Evolutionary conservation across 2,329 filamentous ascomycete genomes (phyloP).

Genomic region (Helotiales sp.): DNA sequence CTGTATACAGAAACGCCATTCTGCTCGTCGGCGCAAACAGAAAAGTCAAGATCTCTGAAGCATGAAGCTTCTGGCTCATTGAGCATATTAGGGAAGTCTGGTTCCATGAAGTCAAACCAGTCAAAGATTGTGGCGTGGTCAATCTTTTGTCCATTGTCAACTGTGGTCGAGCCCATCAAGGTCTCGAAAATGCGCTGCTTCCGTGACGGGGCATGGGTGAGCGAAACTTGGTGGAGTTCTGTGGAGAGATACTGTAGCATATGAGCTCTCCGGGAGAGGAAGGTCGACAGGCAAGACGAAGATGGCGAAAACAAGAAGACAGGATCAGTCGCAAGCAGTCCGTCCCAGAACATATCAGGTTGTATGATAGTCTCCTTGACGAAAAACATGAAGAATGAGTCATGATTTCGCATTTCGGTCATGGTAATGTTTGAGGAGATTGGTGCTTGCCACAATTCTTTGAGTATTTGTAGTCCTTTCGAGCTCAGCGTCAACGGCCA

Average conservation of each 20-base stretch:
- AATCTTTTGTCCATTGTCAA: slow-evolving; percentile 65
- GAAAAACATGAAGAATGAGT: slow-evolving; percentile 78
- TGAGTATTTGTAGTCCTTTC: slow-evolving; percentile 70
- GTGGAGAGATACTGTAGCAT: slow-evolving; percentile 82
- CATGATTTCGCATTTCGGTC: slow-evolving; percentile 75
- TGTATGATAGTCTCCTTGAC: slow-evolving; percentile 70
- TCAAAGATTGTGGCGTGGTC: slow-evolving; percentile 80
- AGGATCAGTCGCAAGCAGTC: slow-evolving; percentile 55
- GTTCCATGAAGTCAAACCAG: slow-evolving; percentile 85
- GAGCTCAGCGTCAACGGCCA: slow-evolving; percentile 72
- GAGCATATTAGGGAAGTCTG: slow-evolving; percentile 49
- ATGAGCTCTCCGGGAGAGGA: slow-evolving; percentile 74
- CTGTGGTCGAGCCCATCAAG: slow-evolving; percentile 73
- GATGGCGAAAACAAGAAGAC: slow-evolving; percentile 63
- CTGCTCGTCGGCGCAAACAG: slow-evolving; percentile 61
- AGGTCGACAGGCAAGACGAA: slow-evolving; percentile 50
- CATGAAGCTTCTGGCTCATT: slow-evolving; percentile 55
- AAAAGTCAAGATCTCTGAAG: slow-evolving; percentile 67
- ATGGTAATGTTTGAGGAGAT: slow-evolving; percentile 76
- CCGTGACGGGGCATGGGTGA: slow-evolving; percentile 67
- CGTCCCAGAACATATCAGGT: slow-evolving; percentile 73
- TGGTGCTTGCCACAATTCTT: slow-evolving; percentile 79
- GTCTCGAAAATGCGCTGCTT: slow-evolving; percentile 70
- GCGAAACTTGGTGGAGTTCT: slow-evolving; percentile 77
- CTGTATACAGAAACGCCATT: slow-evolving; percentile 66